Conservation (phyloP, 2,329 filamentous ascomycete genomes). For the Phyllosticta capitalensis region DNA sequence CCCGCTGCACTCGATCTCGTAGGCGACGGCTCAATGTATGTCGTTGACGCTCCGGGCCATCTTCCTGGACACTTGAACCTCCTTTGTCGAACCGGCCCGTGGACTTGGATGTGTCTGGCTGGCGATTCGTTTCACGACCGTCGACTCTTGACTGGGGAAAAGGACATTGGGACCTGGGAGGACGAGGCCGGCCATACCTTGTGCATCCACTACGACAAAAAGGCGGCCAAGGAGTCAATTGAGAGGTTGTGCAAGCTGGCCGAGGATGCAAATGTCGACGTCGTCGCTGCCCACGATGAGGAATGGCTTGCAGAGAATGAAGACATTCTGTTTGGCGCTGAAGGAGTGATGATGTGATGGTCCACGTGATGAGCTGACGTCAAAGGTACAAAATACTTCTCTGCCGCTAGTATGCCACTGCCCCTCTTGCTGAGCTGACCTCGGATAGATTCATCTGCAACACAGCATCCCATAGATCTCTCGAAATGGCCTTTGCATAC, state of each 20-base stretch:
- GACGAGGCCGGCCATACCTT: constrained; percentile 35
- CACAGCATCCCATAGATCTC: too few relatives aligned
- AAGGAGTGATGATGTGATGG: neutral
- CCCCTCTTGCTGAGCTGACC: neutral
- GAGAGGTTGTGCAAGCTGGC: constrained; percentile 31
- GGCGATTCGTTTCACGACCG: constrained; percentile 47
- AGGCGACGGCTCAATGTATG: constrained; percentile 36
- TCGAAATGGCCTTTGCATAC: neutral
- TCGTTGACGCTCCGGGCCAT: constrained; percentile 44
- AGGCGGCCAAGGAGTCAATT: constrained; percentile 36
- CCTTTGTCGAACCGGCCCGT: constrained; percentile 31
- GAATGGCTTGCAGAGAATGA: constrained; percentile 36
- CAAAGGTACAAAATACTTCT: neutral
- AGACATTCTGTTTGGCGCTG: constrained; percentile 17
- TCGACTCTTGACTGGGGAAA: constrained; percentile 42
- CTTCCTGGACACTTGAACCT: constrained; percentile 44
- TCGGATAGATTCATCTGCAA: neutral
- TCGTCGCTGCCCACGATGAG: constrained; percentile 43
- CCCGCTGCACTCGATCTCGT: constrained; percentile 39
- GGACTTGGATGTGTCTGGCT: constrained; percentile 40
- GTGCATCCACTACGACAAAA: constrained; percentile 44
- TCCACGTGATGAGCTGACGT: neutral
- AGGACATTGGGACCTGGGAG: constrained; percentile 42
- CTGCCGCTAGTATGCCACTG: neutral
- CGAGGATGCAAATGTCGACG: constrained; percentile 34